Evolutionary conservation across 2,329 filamentous ascomycete species (phyloP), one percentile per base, ranked within the genome.

Genomic region (Pseudogymnoascus sp.): DNA sequence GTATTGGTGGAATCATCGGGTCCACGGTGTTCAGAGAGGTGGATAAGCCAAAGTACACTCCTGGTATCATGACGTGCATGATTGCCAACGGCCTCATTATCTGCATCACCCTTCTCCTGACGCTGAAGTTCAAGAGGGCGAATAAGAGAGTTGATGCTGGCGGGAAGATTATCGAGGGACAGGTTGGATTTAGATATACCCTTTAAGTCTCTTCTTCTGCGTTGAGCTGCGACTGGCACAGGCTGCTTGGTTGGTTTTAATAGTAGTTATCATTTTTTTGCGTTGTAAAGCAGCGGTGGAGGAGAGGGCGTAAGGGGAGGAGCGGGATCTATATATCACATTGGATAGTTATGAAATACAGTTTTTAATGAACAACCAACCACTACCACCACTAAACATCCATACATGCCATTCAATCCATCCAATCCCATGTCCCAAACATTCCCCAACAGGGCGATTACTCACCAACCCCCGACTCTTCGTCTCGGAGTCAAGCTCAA

Each of bases 1-100:
- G 88, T 2, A 77, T 95, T 26, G 90, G 90, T 37, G 90, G 90
- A 35, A 94, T 94, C 65, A 83, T 84, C 1, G 89, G 89, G 26
- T 84, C 83, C 66, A 77, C 90, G 62, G 85, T 93, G 9, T 94
- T 93, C 75, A 80, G 85, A 67, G 66, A 69, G 0, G 70, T 84
- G 72, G 84, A 86, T 68, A 68, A 71, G 7, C 80, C 81, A 0
- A 72, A 72, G 3, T 86, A 86, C 68, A n/a, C 67, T 2, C 69
- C 63, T 2, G 66, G 64, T 15, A 65, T 64, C 39, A 68, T 60
- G 9, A 36, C 21, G 13, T 40, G 24, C 36, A 40, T 24, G 35
- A 47, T 37, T 36, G 26, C 33, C 5, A 63, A 64, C 33, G 60
- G 60, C n/a, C 60, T 68, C 5, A 65, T 67, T 9, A 62, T 72